Evolutionary conservation across 2,329 filamentous ascomycete species (phyloP).

Genomic region (Colletotrichum tropicicola): DNA sequence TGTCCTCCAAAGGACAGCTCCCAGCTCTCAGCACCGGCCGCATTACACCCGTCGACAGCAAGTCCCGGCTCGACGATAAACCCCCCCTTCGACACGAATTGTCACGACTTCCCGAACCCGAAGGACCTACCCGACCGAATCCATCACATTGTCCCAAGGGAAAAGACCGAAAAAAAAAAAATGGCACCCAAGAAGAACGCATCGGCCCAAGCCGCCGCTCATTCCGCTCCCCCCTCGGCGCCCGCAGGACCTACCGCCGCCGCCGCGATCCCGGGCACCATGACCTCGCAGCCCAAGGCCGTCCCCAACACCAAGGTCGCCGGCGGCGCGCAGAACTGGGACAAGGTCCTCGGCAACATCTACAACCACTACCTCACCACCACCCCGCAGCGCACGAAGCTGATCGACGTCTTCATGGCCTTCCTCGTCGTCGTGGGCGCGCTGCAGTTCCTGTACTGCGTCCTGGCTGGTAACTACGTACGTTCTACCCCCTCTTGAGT

Average conservation of each 20-base stretch:
- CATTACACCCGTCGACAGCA: not conserved
- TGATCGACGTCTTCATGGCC: conserved; percentile 89
- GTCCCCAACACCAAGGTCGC: conserved; percentile 26
- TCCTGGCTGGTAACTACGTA: conserved; percentile 94
- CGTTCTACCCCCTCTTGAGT: conserved; percentile 41
- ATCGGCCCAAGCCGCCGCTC: conserved; percentile 27
- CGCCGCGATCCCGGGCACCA: conserved; percentile 30
- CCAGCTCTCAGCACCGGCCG: conserved; percentile 8
- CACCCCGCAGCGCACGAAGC: conserved; percentile 90
- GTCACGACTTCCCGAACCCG: not conserved
- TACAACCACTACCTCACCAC: conserved; percentile 80
- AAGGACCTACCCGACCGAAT: not conserved
- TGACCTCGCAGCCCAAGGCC: conserved; percentile 31
- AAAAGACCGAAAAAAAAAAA: conserved; percentile 7
- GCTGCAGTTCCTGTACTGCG: conserved; percentile 94
- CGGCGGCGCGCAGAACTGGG: conserved; percentile 45
- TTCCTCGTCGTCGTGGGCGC: conserved; percentile 87
- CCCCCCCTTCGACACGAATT: conserved; percentile 1
- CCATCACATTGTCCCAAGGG: not conserved
- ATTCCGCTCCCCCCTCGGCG: conserved; percentile 31
- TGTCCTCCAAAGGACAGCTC: conserved; percentile 39
- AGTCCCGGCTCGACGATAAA: conserved; percentile 16
- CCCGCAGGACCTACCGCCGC: conserved; percentile 28
- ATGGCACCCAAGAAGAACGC: conserved; percentile 63
- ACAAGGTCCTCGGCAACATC: conserved; percentile 74